These are phyloP conservation scores for Halenospora varia DNA, from an alignment of 495 filamentous ascomycete species.

Conservation along the genomic window DNA sequence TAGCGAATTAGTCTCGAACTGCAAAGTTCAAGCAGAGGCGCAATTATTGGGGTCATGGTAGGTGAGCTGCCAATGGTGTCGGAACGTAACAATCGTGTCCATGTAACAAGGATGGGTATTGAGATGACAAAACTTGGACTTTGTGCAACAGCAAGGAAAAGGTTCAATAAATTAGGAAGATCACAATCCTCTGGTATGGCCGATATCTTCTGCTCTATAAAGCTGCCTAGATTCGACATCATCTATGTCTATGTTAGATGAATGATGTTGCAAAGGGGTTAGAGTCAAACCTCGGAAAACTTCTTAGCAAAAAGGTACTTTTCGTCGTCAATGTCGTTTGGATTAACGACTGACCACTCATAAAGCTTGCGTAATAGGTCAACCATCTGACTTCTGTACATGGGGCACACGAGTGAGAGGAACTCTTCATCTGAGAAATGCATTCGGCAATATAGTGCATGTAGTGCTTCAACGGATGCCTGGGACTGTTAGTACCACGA, in stretches of 20 bases:
- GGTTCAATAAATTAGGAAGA: slow-evolving; percentile 70
- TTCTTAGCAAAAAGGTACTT: slow-evolving; percentile 92
- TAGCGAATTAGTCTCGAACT: slow-evolving; percentile 75
- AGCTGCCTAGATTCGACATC: slow-evolving; percentile 77
- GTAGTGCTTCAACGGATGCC: slow-evolving; percentile 80
- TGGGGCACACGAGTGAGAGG: slow-evolving; percentile 67
- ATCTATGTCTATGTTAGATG: slow-evolving; percentile 49
- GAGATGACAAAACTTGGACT: slow-evolving; percentile 87
- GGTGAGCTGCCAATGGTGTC: slow-evolving; percentile 59
- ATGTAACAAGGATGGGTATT: slow-evolving; percentile 85
- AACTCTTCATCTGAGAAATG: slow-evolving; percentile 78
- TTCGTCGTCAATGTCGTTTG: slow-evolving; percentile 78
- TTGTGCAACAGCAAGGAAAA: slow-evolving; percentile 74
- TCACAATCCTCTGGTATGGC: slow-evolving; percentile 57
- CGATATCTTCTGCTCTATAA: slow-evolving; percentile 70
- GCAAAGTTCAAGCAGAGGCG: slow-evolving; percentile 73
- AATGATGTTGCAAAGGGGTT: not conserved
- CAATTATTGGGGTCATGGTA: slow-evolving; percentile 64
- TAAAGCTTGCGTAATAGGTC: slow-evolving; percentile 71
- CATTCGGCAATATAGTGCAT: slow-evolving; percentile 72
- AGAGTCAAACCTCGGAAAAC: slow-evolving; percentile 70
- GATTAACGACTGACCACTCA: slow-evolving; percentile 76
- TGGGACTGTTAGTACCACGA: slow-evolving; percentile 34
- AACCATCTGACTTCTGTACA: slow-evolving; percentile 69
- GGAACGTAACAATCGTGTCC: slow-evolving; percentile 74